Conservation (phyloP, 345 rosid genomes). For the Fremontodendron californicum region DNA sequence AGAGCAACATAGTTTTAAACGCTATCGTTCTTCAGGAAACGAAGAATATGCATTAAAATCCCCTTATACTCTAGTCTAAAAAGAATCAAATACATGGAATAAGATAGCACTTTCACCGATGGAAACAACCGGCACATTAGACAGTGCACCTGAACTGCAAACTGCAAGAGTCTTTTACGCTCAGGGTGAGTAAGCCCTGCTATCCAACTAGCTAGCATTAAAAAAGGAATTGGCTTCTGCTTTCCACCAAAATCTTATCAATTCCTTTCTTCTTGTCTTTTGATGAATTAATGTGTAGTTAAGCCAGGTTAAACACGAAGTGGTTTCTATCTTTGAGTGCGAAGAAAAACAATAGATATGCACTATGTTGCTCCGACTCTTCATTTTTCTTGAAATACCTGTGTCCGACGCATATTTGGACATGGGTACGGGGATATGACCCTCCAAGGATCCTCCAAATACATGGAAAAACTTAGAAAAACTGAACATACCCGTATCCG, state of each 20-base stretch:
- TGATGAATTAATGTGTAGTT: not conserved
- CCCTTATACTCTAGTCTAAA: not conserved
- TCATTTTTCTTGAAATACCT: too few species aligned
- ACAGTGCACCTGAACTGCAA: not conserved
- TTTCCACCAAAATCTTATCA: not conserved
- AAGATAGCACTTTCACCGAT: not conserved
- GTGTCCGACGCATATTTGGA: too few species aligned
- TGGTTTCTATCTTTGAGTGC: not conserved
- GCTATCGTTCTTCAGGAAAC: not conserved
- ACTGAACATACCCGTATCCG: too few species aligned
- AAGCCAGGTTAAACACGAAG: not conserved
- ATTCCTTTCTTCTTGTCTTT: not conserved
- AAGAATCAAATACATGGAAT: not conserved
- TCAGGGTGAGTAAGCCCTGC: not conserved
- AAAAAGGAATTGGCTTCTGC: not conserved
- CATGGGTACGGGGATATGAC: too few species aligned
- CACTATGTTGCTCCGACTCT: too few species aligned
- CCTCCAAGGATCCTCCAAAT: too few species aligned
- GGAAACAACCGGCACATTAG: not conserved
- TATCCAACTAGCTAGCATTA: not conserved
- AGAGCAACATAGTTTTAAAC: too few species aligned
- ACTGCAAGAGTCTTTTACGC: not conserved
- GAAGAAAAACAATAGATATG: not conserved
- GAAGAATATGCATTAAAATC: not conserved
- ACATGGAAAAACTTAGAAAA: too few species aligned